Evolutionary conservation across 306 rosid species (phyloP), one percentile per base, ranked within the genome.

Genomic region (Vachellia pachyceras): DNA sequence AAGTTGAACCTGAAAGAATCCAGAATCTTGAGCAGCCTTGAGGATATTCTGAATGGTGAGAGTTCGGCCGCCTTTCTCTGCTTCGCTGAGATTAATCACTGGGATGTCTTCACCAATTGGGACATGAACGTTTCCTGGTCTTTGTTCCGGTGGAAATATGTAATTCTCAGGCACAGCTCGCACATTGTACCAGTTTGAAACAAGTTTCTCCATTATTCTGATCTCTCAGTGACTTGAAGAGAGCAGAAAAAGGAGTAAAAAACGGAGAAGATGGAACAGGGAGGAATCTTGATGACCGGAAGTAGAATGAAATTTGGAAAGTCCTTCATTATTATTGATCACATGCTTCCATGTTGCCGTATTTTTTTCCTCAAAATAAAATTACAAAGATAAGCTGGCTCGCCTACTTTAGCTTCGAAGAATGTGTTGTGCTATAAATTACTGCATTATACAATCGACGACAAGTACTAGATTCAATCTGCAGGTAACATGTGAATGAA

Each of bases 1-100:
- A n/a, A n/a, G n/a, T n/a, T n/a, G 36, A 54, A 74, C 78, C 67
- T 74, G 78, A 39, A 74, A 74, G 68, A 74, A 74, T 74, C 78
- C 78, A 20, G 14, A 52, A 17, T 73, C 49, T 55, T 54, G 49
- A 52, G 49, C 66, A 37, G 78, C 78, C 50, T 36, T 37, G 36
- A 54, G 49, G 57, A 73, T 37, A 23, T 47, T 46, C 25, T 66
- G 75, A 67, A 50, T 67, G 2, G 44, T 63, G 3, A 29, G 29
- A 29, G 66, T 13, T 13, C 25, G 63, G 41, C 66, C 63, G 10
- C 68, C 69, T 20, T 44, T 14, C 7, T 68, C 35, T 55, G 44
- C 58, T 46, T 80, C 22, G 52, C 79, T 73, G 33, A 36, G 79
- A 49, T 73, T 61, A 42, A 44, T 81, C 70, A 54, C 70, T 12